Base-by-base conservation (phyloP, 192 early-diverging fungal genomes). In the Rhizophagus clarus region DNA sequence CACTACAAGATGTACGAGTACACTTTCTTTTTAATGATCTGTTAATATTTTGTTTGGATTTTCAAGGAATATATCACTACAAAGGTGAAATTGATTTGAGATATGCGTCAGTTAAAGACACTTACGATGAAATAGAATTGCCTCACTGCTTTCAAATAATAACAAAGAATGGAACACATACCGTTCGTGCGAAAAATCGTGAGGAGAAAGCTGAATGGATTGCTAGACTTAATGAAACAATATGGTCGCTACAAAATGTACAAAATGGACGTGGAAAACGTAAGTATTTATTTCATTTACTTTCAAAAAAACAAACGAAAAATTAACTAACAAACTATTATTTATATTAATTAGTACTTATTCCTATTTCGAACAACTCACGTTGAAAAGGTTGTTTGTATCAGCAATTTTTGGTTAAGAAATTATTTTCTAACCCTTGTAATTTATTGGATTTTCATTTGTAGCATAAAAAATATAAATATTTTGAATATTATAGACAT, bases 1-100 rank as follows among this genome's bases (percentile, higher is more conserved):
- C 63, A 49, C 45, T 37, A 11, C 17, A 64, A 29, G 77, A 79
- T 71, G 12, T 32, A 61, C 67, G 77, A 10, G 37, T 45, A 28
- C 69, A 79, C 37, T 79, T 79, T 61, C 49, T 79, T 22, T 79
- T 79, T 62, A 79, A 79, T 40, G 68, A 79, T 56, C 11, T 79
- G 24, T 40, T 79, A 4, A 15, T 79, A 2, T 71, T 79, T 24
- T 79, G 77, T 31, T 26, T 71, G 20, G 34, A 79, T 32, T 40
- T 61, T 32, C 26, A 79, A 60, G 77, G 66, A 56, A 71, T 61
- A 71, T 49, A 47, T 14, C n/a, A 34, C 4, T 79, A 56, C 22
- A 71, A 70, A 42, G 69, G 67, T 28, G 47, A 70, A 51, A 60
- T 79, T 71, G 49, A 79, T 69, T 29, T 79, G 47, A 62, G 29